Conservation (phyloP, 352 stramenopile genomes). For the Phytophthora meadii region DNA sequence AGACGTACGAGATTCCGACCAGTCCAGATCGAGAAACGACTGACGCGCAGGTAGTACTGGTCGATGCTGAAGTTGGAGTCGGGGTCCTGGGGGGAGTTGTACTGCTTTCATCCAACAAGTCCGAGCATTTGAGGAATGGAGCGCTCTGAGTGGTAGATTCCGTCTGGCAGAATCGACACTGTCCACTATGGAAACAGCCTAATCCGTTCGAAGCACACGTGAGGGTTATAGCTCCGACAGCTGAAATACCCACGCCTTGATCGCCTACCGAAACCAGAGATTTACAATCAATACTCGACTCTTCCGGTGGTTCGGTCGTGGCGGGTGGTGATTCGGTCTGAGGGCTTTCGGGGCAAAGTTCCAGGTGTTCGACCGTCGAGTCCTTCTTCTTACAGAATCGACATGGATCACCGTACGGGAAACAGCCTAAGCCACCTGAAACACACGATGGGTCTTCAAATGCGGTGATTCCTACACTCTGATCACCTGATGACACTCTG, state of each 20-base stretch:
- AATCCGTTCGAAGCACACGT: conserved; percentile 35
- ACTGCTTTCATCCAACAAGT: conserved; percentile 1
- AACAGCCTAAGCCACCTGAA: conserved; percentile 34
- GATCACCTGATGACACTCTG: conserved; percentile 39
- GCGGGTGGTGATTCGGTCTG: neutral
- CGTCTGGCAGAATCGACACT: conserved; percentile 54
- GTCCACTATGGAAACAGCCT: conserved; percentile 32
- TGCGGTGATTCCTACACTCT: conserved; percentile 39
- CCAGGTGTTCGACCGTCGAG: conserved; percentile 11
- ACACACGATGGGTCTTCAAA: conserved; percentile 45
- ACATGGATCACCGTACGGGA: conserved; percentile 26
- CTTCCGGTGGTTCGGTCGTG: neutral
- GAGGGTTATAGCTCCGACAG: conserved; percentile 21
- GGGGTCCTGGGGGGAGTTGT: conserved; percentile 10
- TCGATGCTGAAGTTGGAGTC: conserved; percentile 25
- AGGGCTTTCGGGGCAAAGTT: conserved; percentile 23
- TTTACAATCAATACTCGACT: conserved; percentile 24
- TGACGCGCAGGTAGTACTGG: conserved; percentile 34
- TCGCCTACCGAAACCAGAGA: conserved; percentile 39
- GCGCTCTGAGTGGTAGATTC: conserved; percentile 31
- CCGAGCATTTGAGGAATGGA: conserved; percentile 34
- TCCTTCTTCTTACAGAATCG: conserved; percentile 30
- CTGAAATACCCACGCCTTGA: conserved; percentile 36
- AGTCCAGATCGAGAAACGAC: conserved; percentile 43
- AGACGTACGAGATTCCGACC: conserved; percentile 50